Conservation (phyloP, 78 protist species). For the Tieghemostelium lacteum region DNA sequence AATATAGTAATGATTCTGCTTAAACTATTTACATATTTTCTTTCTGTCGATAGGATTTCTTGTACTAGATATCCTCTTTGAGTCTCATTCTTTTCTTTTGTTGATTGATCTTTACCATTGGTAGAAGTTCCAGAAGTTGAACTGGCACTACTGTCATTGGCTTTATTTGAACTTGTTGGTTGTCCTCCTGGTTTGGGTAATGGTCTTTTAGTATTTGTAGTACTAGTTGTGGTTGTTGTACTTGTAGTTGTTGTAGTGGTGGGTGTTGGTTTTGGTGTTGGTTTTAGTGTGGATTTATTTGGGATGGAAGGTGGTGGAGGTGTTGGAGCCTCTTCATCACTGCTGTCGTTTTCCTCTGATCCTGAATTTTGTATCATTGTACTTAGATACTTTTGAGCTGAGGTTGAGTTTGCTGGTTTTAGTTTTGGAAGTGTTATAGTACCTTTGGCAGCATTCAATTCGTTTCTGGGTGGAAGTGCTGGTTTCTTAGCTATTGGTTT, state of each 20-base stretch:
- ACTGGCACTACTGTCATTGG: constrained; percentile 6
- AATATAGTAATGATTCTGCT: constrained; percentile 71
- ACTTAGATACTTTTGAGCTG: too few species aligned
- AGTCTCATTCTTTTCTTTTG: constrained; percentile 2
- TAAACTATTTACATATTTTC: constrained; percentile 66
- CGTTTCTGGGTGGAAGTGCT: constrained; percentile 59
- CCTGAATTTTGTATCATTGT: too few species aligned
- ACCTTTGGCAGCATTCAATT: constrained; percentile 7
- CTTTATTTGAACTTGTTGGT: constrained; percentile 8
- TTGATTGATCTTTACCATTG: not conserved
- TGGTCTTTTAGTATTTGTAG: constrained; percentile 23
- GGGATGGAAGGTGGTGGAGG: too few species aligned
- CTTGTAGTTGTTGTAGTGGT: not conserved
- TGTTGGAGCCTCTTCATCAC: too few species aligned
- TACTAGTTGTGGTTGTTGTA: not conserved
- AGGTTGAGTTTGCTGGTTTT: too few species aligned
- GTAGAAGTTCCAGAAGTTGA: not conserved
- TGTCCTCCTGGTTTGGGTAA: constrained; percentile 17
- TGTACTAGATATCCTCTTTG: constrained; percentile 67
- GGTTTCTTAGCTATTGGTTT: constrained; percentile 40
- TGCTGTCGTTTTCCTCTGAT: too few species aligned
- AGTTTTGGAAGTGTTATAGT: constrained; percentile 8
- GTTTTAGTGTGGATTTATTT: constrained; percentile 2
- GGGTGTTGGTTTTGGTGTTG: not conserved
- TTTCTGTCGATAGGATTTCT: constrained; percentile 67